Conservation (phyloP, 2,329 filamentous ascomycete species). For the Botrytis elliptica region DNA sequence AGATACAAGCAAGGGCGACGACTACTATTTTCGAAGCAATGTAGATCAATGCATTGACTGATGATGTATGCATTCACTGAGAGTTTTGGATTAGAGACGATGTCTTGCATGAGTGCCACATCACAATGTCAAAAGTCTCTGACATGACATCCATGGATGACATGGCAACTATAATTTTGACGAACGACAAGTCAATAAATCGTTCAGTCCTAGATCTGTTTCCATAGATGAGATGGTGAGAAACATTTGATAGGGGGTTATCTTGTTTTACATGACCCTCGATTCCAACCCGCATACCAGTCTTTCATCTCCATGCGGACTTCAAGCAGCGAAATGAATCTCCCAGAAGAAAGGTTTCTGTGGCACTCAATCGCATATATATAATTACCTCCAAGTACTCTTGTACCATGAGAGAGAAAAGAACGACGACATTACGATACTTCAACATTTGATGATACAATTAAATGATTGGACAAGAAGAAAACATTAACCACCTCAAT, state of each 20-base stretch:
- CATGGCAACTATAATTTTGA: background rate
- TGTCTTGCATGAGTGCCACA: background rate
- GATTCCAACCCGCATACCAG: background rate
- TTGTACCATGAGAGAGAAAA: background rate
- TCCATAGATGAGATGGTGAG: background rate
- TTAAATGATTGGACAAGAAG: background rate
- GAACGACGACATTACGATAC: background rate
- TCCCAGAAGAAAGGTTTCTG: background rate
- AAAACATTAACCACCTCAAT: background rate
- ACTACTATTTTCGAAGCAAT: background rate
- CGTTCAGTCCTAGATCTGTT: background rate
- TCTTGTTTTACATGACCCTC: background rate
- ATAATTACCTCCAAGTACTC: background rate
- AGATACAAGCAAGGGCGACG: slow-evolving; percentile 11
- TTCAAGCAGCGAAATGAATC: slow-evolving; percentile 1
- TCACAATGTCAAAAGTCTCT: background rate
- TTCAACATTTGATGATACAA: background rate
- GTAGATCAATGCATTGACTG: slow-evolving; percentile 6
- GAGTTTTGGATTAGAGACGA: background rate
- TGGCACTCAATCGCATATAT: background rate
- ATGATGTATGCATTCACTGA: background rate
- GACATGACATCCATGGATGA: background rate
- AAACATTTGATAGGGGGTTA: background rate
- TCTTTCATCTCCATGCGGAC: background rate
- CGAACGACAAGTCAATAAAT: background rate